Evolutionary conservation across 1,284 basidiomycete species (phyloP).

Genomic region (Rhodotorula sp.): DNA sequence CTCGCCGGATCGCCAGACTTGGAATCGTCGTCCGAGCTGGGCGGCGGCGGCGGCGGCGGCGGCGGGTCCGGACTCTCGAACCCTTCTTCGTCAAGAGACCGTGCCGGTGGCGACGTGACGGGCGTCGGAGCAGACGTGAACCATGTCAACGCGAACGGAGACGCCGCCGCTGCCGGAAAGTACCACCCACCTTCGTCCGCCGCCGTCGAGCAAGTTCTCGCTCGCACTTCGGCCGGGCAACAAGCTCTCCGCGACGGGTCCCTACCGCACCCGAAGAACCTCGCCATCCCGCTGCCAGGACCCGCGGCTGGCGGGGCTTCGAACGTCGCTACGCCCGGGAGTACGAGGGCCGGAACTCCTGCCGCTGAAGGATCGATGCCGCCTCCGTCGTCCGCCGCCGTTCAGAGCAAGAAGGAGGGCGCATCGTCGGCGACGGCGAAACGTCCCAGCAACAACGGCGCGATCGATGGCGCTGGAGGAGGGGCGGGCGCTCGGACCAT

Average conservation of each 20-base stretch:
- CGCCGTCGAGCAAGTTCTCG: constrained; percentile 11
- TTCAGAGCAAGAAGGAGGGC: not conserved
- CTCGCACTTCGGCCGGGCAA: constrained; percentile 21
- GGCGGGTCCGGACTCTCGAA: not conserved
- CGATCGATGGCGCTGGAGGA: not conserved
- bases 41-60: constrained; percentile 2
- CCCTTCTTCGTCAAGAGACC: constrained; percentile 6
- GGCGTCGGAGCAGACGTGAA: constrained; percentile 18
- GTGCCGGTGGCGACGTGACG: not conserved
- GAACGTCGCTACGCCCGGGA: constrained; percentile 25
- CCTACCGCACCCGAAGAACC: constrained; percentile 4
- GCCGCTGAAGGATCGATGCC: not conserved
- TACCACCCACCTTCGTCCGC: not conserved
- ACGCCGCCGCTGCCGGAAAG: not conserved
- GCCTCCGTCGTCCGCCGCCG: not conserved
- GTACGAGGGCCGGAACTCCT: constrained; percentile 17
- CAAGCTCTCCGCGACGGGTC: constrained; percentile 15
- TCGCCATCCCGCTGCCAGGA: constrained; percentile 1
- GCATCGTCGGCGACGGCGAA: not conserved
- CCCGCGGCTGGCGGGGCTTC: not conserved
- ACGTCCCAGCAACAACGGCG: not conserved
- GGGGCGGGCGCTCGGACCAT: not conserved
- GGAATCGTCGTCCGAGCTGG: not conserved
- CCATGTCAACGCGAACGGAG: not conserved
- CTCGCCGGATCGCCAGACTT: constrained; percentile 12